Base-by-base conservation (phyloP, 78 protist species). In the Pelomyxa schiedti region DNA sequence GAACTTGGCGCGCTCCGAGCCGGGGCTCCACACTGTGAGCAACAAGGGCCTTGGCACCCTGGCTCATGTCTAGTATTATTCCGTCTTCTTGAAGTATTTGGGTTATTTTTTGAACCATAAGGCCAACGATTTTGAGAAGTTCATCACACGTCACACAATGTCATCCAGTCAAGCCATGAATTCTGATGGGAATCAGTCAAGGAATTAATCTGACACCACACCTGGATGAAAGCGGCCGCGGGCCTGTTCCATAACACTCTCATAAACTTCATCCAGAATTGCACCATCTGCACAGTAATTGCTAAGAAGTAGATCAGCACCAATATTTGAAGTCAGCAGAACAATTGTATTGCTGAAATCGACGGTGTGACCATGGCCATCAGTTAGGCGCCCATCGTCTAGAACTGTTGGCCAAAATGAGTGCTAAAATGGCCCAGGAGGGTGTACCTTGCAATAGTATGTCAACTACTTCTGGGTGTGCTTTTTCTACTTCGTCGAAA, bases 311-410 rank as follows among this genome's bases (percentile, higher is more conserved):
- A 69, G 39, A 69, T 86, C 84, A n/a, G 94, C 79, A 28, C 98
- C 98, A 2, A 97, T 24, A 74, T 97, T 95, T 58, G 86, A 66
- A 16, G 98, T 96, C 75, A 98, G 22, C 68, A 98, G 82, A 58
- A 98, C 65, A 37, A 96, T 86, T 0, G 86, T 72, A 79, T 93
- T 93, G 37, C 74, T 7, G 72, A 95, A 98, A 79, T 96, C 95
- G 26, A 96, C 96, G 1, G 84, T 77, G 24, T 90, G 72, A 16
- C 99, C 99, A 67, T 92, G 83, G 38, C 93, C 85, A 83, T 98
- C 99, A 2, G 99, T 96, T 39, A 98, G 79, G 36, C 95, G 71
- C 58, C 98, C 99, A 29, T 96, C 99, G 74, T 96, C 99, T 8
- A 97, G 82, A 37, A 97, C 91, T n/a, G n/a, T n/a, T n/a, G n/a